phyloP scores from a whole-genome alignment of 2,329 filamentous ascomycete species.

The Fusarium compactum region DNA sequence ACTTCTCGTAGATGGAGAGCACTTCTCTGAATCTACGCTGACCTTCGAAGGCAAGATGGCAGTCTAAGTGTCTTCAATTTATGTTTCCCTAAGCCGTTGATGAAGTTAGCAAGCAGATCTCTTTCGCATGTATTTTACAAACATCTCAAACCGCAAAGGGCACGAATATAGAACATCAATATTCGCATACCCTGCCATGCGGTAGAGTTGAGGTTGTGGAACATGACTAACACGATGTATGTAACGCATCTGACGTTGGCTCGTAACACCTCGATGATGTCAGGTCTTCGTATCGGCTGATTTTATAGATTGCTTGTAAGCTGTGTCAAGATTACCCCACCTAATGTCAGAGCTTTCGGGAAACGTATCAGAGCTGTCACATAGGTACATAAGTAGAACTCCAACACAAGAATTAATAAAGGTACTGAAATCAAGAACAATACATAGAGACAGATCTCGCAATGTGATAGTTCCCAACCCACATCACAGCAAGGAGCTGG shows the following conservation, averaged over 20 bases:
- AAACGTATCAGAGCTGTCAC: constrained; percentile 2
- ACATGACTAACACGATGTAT: constrained; percentile 10
- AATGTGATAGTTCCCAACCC: background rate
- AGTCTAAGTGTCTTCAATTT: background rate
- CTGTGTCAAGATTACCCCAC: constrained; percentile 27
- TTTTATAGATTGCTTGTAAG: constrained; percentile 8
- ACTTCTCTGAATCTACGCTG: background rate
- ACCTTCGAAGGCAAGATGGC: background rate
- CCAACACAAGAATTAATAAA: background rate
- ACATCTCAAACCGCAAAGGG: background rate
- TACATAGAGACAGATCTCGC: background rate
- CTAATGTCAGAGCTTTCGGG: background rate
- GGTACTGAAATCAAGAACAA: background rate
- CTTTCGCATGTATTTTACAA: background rate
- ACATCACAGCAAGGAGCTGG: background rate
- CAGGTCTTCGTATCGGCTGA: constrained; percentile 28
- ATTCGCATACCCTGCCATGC: constrained; percentile 18
- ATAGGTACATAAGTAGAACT: background rate
- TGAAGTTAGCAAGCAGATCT: constrained; percentile 11
- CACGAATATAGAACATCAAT: background rate
- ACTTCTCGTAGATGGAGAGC: background rate
- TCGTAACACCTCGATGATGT: constrained; percentile 30
- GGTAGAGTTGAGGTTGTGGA: constrained; percentile 7
- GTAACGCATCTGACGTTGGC: constrained; percentile 19
- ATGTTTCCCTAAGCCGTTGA: background rate